Conservation (phyloP, 164 flowering plant species). For the Vitis amurensis region DNA sequence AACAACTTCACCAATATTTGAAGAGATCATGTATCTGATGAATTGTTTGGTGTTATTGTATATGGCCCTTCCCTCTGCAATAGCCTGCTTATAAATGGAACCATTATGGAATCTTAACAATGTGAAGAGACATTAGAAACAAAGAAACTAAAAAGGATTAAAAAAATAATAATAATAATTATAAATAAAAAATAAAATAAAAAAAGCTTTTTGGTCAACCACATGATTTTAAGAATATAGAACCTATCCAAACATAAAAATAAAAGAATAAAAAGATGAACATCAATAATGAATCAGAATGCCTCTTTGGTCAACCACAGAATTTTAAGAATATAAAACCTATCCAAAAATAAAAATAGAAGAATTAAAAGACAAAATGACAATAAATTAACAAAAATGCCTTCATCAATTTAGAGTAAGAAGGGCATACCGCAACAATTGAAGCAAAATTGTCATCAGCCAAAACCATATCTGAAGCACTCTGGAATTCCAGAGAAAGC, state of each 20-base stretch:
- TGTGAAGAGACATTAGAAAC: not conserved
- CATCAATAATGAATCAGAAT: too few relatives aligned
- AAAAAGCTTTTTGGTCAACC: not conserved
- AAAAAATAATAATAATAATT: not conserved
- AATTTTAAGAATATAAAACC: too few relatives aligned
- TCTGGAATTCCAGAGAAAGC: slow-evolving; percentile 44
- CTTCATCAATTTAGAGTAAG: not conserved
- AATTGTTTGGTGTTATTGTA: slow-evolving; percentile 98
- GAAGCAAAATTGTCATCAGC: slow-evolving; percentile 99
- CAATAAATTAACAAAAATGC: not conserved
- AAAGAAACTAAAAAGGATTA: not conserved
- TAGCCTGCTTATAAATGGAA: slow-evolving; percentile 61
- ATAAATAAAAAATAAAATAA: not conserved
- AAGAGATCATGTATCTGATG: slow-evolving; percentile 99
- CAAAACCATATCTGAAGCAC: slow-evolving; percentile 99
- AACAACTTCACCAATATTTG: slow-evolving; percentile 99
- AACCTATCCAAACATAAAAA: not conserved
- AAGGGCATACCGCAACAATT: slow-evolving; percentile 82
- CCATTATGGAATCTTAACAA: not conserved
- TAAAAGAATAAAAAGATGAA: not conserved
- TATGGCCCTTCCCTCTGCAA: slow-evolving; percentile 99
- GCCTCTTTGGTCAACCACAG: not conserved
- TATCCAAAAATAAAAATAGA: not conserved
- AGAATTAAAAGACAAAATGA: not conserved
- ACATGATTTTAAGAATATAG: not conserved